Evolutionary conservation across 352 stramenopile species (phyloP).

Genomic region (Globisporangium cystogenes): DNA sequence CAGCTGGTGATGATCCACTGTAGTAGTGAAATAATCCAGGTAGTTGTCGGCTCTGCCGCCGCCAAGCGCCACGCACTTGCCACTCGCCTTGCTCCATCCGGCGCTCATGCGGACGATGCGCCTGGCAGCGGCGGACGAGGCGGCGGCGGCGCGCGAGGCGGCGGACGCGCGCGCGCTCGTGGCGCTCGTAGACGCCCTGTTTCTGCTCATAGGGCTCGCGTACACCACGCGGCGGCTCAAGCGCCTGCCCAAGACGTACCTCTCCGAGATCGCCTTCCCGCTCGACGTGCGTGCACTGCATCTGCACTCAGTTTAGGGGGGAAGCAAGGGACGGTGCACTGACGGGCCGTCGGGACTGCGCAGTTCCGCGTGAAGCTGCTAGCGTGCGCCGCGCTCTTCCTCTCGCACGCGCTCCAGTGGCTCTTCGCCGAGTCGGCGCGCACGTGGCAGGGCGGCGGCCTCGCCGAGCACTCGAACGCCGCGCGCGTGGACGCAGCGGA

Average conservation of each 20-base stretch:
- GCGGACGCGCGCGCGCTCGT: constrained; percentile 9
- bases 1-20: too few species aligned
- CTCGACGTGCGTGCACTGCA: constrained; percentile 36
- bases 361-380: constrained; percentile 63
- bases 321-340: too few species aligned
- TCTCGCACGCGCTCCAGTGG: constrained; percentile 43
- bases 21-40: too few species aligned
- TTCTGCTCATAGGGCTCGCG: constrained; percentile 41
- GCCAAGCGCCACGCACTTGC: background rate
- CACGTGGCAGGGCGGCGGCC: constrained; percentile 7
- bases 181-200: constrained; percentile 26
- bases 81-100: background rate
- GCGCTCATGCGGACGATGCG: background rate
- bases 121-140: too few species aligned
- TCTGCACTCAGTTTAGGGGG: background rate
- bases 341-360: background rate
- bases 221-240: constrained; percentile 49
- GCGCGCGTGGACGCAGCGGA: constrained; percentile 22
- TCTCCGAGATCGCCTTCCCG: constrained; percentile 72
- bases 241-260: constrained; percentile 62
- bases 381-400: constrained; percentile 38
- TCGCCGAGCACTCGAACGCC: constrained; percentile 13
- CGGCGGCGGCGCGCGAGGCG: constrained; percentile 6
- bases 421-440: constrained; percentile 33
- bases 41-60: too few species aligned